These are phyloP conservation scores for Sclerotinia borealis DNA, from an alignment of 2,329 filamentous ascomycete genomes.

Conservation along the genomic window DNA sequence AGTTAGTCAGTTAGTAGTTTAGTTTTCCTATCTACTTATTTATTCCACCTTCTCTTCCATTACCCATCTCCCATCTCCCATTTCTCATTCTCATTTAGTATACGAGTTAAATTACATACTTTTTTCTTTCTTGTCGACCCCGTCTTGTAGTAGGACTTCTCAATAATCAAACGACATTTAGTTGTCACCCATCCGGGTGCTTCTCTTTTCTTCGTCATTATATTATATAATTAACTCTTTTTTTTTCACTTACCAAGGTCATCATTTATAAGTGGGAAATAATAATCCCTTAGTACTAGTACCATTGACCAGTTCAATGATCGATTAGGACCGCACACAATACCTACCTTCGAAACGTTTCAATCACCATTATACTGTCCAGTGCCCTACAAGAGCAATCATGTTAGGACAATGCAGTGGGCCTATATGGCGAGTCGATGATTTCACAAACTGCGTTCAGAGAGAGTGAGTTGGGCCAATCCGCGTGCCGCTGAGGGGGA, in stretches of 20 bases:
- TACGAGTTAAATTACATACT: no score
- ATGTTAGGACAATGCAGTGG: conserved; percentile 30
- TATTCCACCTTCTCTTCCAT: neutral
- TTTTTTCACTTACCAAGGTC: neutral
- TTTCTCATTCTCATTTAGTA: neutral
- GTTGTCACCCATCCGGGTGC: neutral
- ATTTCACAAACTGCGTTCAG: conserved; percentile 58
- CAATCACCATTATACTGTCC: neutral
- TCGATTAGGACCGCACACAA: neutral
- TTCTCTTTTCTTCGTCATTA: neutral
- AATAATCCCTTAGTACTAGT: neutral
- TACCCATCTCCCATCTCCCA: neutral
- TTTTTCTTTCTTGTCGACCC: neutral
- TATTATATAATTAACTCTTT: neutral
- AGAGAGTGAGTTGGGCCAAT: conserved; percentile 54
- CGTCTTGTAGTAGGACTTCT: neutral
- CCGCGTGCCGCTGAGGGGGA: no score
- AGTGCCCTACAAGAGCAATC: neutral
- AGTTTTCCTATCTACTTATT: neutral
- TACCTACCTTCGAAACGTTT: neutral
- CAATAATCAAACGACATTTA: neutral
- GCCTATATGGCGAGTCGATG: conserved; percentile 53
- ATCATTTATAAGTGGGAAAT: neutral
- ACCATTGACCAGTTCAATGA: conserved; percentile 1
- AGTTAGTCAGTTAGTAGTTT: no score